Conservation (phyloP, 2,329 filamentous ascomycete genomes). For the Hymenoscyphus linearis region DNA sequence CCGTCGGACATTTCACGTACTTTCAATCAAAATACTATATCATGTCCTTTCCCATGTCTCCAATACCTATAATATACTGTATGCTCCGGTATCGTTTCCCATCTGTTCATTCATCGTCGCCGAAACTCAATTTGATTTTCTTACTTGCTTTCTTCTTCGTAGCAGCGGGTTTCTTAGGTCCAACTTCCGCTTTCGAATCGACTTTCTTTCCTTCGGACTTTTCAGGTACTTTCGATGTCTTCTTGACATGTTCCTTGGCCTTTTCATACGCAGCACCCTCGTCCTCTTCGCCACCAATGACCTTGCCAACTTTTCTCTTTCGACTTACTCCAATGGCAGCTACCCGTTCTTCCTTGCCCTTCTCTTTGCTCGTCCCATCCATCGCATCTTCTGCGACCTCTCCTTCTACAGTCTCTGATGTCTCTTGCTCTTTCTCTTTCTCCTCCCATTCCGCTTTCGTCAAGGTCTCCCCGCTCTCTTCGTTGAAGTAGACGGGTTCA, state of each 20-base stretch:
- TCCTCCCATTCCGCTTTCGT: constrained; percentile 34
- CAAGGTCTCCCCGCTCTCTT: constrained; percentile 56
- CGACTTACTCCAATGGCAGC: constrained; percentile 41
- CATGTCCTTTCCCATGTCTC: background rate
- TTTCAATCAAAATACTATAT: no score
- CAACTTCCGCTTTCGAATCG: constrained; percentile 20
- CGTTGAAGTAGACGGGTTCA: constrained; percentile 68
- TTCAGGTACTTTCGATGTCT: background rate
- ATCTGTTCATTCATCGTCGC: constrained; percentile 45
- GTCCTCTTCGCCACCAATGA: constrained; percentile 38
- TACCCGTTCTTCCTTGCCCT: constrained; percentile 31
- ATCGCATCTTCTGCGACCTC: background rate
- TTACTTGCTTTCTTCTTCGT: constrained; percentile 36
- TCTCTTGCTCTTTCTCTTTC: constrained; percentile 27
- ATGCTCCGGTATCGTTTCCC: background rate
- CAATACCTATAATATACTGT: background rate
- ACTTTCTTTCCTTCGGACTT: constrained; percentile 19
- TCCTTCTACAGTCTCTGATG: constrained; percentile 21
- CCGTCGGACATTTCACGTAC: background rate
- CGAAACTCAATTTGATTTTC: constrained; percentile 65
- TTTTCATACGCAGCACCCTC: constrained; percentile 6
- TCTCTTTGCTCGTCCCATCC: constrained; percentile 20
- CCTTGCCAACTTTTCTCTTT: constrained; percentile 51
- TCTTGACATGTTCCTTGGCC: constrained; percentile 4
- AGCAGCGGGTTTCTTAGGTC: constrained; percentile 6